Evolutionary conservation across 2,329 filamentous ascomycete species (phyloP), one percentile per base, ranked within the genome.

Genomic region (Fusarium sp.): DNA sequence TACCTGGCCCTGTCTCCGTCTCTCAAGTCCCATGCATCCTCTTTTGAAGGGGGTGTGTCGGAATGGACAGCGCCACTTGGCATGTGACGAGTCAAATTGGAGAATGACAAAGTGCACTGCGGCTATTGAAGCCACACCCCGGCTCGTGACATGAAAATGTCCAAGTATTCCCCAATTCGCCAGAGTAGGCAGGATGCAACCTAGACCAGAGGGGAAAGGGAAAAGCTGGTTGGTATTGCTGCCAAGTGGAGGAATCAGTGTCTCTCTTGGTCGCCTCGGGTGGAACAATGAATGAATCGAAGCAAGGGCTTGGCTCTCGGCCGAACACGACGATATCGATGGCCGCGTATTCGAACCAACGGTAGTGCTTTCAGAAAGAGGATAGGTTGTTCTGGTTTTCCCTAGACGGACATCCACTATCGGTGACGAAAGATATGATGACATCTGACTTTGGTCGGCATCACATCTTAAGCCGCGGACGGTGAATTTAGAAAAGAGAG

Each of bases 21-120:
- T 52, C 24, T 7, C 16, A 29, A 10, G 47, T 31, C 18, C 24
- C 47, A 52, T 31, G 10, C 47, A 29, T 52, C 47, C n/a, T 52
- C 24, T 8, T 35, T 50, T 42, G n/a, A 24, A 24, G 38, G 29
- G 7, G 7, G 50, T 24, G 34, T 60, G 31, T 42, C 22, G 37
- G 37, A 64, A 63, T 45, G 27, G 35, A 56, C 38, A 65, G 40
- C 31, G 22, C 40, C 34, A 60, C 59, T 56, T 62, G 56, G 42
- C 40, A 65, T 62, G 37, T 54, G 64, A 64, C 37, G 34, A 62
- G 56, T 42, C 45, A 60, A n/a, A n/a, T 24, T 34, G 13, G 31
- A 37, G 29, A 56, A 31, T 40, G 29, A 10, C 37, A 31, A 27
- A 42, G 27, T 24, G 22, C 22, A 47, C 20, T 61, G 24, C 24